Evolutionary conservation across 805 yeast species (phyloP), one percentile per base, ranked within the genome.

Genomic region (Lipomyces yamanashiensis): DNA sequence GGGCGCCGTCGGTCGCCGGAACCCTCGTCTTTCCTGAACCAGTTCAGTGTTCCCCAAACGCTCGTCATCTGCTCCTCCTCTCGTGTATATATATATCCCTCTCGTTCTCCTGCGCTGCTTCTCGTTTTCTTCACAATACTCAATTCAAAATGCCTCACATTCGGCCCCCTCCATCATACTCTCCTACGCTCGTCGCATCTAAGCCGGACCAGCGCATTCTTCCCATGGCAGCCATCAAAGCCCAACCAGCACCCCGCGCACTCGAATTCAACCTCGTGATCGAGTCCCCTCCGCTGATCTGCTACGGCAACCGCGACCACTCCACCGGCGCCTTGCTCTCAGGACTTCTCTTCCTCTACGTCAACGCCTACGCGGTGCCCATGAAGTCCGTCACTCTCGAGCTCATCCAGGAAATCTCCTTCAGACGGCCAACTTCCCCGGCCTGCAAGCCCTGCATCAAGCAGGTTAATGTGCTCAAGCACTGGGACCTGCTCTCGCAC

Each of bases 221-320:
- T 36, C 28, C 48, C 7, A 10, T 52, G 19, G 36, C 17, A 19
- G n/a, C 62, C 53, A 19, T 43, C 21, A n/a, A 36, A 21, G 21
- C 50, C 52, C 19, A 33, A 8, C 50, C 39, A 21, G 41, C 53
- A n/a, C 52, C 50, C 37, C 59, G 67, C 21, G 82, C 83, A 0
- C 74, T 83, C 40, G 79, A 82, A 40, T 75, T 90, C 12, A 73
- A 85, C 0, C 81, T 92, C 40, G 80, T 81, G 44, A 79, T 95
- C 23, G 99, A 95, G 73, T 87, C 96, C 1, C 98, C 98, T 0
- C 99, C 99, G 0, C 81, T 92, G 44, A 84, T 90, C 52, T 77
- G 95, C 60, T 93, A 89, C 72, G 99, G 99, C 0, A 76, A 82
- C 0, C 88, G 92, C 2, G 75, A 77, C 8, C 95, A 90, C 63